Percentiles rank a stretch among this genome's conserved stretches.
Evolutionary conservation across 2,329 filamentous ascomycete species (phyloP).

Genomic region (Penicillium expansum): DNA sequence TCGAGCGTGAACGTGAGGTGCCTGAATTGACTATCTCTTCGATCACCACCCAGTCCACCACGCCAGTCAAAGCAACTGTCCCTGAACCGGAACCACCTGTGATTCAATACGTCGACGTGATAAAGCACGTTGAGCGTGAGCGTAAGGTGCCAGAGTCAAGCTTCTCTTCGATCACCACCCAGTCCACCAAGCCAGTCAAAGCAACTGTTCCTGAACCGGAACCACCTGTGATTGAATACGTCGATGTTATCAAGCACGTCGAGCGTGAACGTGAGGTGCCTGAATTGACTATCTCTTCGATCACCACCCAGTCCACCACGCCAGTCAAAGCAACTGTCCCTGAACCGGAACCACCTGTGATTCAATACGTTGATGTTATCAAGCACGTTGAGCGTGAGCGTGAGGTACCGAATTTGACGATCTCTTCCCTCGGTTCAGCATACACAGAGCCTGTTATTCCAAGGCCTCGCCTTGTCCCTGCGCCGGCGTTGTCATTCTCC

Average conservation of each 20-base stretch:
- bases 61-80: constrained; percentile 19
- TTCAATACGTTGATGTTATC: constrained; percentile 7
- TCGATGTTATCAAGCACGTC: constrained; percentile 2
- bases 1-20: constrained; percentile 9
- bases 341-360: constrained; percentile 16
- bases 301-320: constrained; percentile 28
- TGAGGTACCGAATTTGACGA: constrained; percentile 23
- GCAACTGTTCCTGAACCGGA: constrained; percentile 20
- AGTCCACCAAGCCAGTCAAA: constrained; percentile 26
- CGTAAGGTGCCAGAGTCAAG: constrained; percentile 18
- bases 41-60: constrained; percentile 31
- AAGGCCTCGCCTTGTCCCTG: constrained; percentile 17
- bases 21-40: constrained; percentile 29
- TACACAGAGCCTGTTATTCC: constrained; percentile 35
- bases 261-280: constrained; percentile 11
- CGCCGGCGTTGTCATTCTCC: constrained; percentile 38
- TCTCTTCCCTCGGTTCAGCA: constrained; percentile 30
- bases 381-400: constrained; percentile 13
- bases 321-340: constrained; percentile 23
- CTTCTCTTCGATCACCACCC: constrained; percentile 31
- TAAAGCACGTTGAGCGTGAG: constrained; percentile 8
- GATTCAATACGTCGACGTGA: too few species aligned
- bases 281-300: constrained; percentile 28
- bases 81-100: constrained; percentile 16
- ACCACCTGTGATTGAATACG: constrained; percentile 9